These are phyloP conservation scores for Globisporangium irregulare DNA, from an alignment of 352 stramenopile genomes.

Conservation along the genomic window DNA sequence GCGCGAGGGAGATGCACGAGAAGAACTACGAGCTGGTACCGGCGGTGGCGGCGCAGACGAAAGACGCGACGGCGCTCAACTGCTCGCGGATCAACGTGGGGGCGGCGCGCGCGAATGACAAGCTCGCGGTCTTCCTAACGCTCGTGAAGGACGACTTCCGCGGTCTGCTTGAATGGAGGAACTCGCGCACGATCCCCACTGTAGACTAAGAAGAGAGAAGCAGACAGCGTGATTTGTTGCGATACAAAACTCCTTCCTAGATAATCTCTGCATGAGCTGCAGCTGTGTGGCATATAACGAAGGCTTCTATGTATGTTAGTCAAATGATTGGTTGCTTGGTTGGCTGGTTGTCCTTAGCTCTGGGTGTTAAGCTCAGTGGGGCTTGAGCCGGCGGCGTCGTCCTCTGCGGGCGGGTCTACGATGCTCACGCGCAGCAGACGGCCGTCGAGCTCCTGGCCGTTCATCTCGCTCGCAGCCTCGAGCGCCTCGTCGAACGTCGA, in stretches of 20 bases:
- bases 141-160: slow-evolving; percentile 72
- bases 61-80: slow-evolving; percentile 51
- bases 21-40: slow-evolving; percentile 87
- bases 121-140: slow-evolving; percentile 50
- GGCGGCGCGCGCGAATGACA: slow-evolving; percentile 67
- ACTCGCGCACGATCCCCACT: slow-evolving; percentile 53
- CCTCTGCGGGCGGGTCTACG: slow-evolving; percentile 39
- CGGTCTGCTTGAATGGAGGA: slow-evolving; percentile 77
- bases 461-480: slow-evolving; percentile 71
- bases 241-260: neutral
- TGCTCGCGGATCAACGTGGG: slow-evolving; percentile 67
- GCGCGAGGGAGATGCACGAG: slow-evolving; percentile 86
- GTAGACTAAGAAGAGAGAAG: slow-evolving; percentile 25
- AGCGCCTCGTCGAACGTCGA: slow-evolving; percentile 68
- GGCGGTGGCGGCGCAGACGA: slow-evolving; percentile 34
- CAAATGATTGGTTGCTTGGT: neutral
- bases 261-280: neutral
- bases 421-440: slow-evolving; percentile 77
- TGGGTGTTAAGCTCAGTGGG: neutral
- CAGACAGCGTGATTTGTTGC: neutral
- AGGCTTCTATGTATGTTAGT: slow-evolving; percentile 7
- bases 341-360: slow-evolving; percentile 3
- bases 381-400: neutral
- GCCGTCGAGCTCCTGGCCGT: slow-evolving; percentile 78
- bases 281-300: slow-evolving; percentile 6